These are phyloP conservation scores for Bacidia gigantensis DNA, from an alignment of 495 filamentous ascomycete species.

Conservation along the genomic window DNA sequence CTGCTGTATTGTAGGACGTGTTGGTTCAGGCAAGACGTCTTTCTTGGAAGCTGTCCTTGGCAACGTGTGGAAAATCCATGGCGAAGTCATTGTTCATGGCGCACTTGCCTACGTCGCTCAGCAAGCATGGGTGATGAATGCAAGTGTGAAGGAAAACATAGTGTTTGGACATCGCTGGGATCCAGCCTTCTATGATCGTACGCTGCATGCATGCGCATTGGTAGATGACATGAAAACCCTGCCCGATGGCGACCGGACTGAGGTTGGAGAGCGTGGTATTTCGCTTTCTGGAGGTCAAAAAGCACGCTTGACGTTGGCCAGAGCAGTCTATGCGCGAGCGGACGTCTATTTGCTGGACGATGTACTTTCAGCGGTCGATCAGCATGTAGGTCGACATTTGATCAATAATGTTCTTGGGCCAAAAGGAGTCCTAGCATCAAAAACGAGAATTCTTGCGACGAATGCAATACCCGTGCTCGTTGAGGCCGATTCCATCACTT, in stretches of 20 bases:
- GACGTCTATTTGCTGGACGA: slow-evolving; percentile 95
- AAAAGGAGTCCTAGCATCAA: slow-evolving; percentile 67
- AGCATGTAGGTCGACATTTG: slow-evolving; percentile 89
- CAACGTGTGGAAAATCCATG: slow-evolving; percentile 79
- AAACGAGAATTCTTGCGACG: slow-evolving; percentile 88
- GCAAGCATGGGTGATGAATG: slow-evolving; percentile 94
- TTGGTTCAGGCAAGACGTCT: slow-evolving; percentile 89
- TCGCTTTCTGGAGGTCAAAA: slow-evolving; percentile 96
- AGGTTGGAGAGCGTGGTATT: slow-evolving; percentile 95
- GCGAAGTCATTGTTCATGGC: slow-evolving; percentile 71
- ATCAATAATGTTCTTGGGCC: slow-evolving; percentile 85
- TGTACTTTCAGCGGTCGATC: slow-evolving; percentile 88
- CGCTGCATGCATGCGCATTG: slow-evolving; percentile 86
- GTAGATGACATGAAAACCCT: slow-evolving; percentile 82
- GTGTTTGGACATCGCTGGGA: slow-evolving; percentile 94
- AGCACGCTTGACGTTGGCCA: slow-evolving; percentile 83
- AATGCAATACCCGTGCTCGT: slow-evolving; percentile 89
- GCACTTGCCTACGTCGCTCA: slow-evolving; percentile 83
- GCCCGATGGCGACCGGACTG: slow-evolving; percentile 90
- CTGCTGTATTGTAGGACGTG: slow-evolving; percentile 85
- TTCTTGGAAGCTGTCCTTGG: slow-evolving; percentile 77
- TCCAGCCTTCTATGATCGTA: slow-evolving; percentile 85
- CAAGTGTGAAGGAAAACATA: slow-evolving; percentile 91
- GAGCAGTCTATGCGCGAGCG: slow-evolving; percentile 94
- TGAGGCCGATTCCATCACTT: slow-evolving; percentile 71